Conservation (phyloP, 2,329 filamentous ascomycete genomes). For the Paramyrothecium roridum region DNA sequence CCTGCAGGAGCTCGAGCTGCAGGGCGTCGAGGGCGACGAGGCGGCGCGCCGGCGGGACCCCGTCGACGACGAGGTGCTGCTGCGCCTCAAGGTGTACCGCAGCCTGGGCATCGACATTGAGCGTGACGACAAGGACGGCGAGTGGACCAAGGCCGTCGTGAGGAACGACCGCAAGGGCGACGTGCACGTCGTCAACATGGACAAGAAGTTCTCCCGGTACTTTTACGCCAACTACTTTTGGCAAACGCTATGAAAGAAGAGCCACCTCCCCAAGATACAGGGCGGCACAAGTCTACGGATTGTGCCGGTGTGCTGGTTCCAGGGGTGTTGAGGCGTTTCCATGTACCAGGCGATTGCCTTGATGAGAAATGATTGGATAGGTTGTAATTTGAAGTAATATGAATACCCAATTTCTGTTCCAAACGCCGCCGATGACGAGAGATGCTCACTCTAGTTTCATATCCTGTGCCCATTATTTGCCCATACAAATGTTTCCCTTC, state of each 20-base stretch:
- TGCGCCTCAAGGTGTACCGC: conserved; percentile 88
- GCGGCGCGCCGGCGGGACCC: conserved; percentile 31
- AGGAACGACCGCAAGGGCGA: conserved; percentile 84
- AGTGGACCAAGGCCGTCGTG: conserved; percentile 82
- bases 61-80: conserved; percentile 61
- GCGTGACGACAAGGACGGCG: conserved; percentile 67
- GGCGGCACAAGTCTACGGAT: too few relatives aligned
- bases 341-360: not conserved
- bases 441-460: not conserved
- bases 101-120: conserved; percentile 89
- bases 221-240: conserved; percentile 98
- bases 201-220: conserved; percentile 84
- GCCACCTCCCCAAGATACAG: too few relatives aligned
- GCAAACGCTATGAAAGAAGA: conserved; percentile 67
- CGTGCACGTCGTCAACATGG: conserved; percentile 91
- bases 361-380: not conserved
- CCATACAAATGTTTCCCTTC: too few relatives aligned
- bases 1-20: conserved; percentile 78
- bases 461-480: not conserved
- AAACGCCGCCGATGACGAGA: not conserved
- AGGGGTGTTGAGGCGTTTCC: not conserved
- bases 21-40: conserved; percentile 72
- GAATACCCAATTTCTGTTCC: not conserved
- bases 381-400: not conserved
- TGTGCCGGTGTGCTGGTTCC: too few relatives aligned